Evolutionary conservation across 2,329 filamentous ascomycete genomes (phyloP).

Genomic region (Beauveria asiatica): DNA sequence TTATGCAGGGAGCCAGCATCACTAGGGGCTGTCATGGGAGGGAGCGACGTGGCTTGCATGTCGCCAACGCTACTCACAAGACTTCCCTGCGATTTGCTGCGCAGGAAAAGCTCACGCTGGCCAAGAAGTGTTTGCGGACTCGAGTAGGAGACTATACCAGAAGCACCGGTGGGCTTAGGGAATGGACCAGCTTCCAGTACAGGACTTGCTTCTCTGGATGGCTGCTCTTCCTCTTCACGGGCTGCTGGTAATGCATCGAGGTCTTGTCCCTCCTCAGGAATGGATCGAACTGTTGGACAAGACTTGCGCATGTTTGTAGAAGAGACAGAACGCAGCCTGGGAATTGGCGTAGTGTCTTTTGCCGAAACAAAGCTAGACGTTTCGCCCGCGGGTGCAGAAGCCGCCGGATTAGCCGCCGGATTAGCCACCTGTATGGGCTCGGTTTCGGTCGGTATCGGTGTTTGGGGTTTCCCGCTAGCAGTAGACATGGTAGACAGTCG

Average conservation of each 20-base stretch:
- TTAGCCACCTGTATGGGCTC: not conserved
- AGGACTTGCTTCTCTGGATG: not conserved
- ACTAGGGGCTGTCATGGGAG: slow-evolving; percentile 23
- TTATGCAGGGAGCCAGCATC: slow-evolving; percentile 35
- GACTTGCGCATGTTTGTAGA: slow-evolving; percentile 17
- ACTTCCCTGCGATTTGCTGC: slow-evolving; percentile 40
- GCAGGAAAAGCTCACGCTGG: slow-evolving; percentile 45
- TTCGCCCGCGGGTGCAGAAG: not conserved
- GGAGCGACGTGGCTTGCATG: slow-evolving; percentile 17
- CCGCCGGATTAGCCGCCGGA: not conserved
- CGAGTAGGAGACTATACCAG: slow-evolving; percentile 42
- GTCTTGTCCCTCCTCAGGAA: slow-evolving; percentile 32
- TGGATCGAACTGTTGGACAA: slow-evolving; percentile 29
- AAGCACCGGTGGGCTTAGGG: slow-evolving; percentile 21
- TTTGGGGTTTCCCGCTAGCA: not conserved
- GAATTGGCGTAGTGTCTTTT: slow-evolving; percentile 14
- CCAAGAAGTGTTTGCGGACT: slow-evolving; percentile 48
- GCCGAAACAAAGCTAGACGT: not conserved
- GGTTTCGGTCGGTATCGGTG: not conserved
- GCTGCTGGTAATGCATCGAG: slow-evolving; percentile 11
- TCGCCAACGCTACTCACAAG: slow-evolving; percentile 19
- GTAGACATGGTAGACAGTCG: slow-evolving; percentile 18
- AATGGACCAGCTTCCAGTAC: not conserved
- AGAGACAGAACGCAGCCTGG: slow-evolving; percentile 16
- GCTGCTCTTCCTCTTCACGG: slow-evolving; percentile 17